These are phyloP conservation scores for Linanthus parryae DNA, from an alignment of 148 eudicot species.

Conservation along the genomic window DNA sequence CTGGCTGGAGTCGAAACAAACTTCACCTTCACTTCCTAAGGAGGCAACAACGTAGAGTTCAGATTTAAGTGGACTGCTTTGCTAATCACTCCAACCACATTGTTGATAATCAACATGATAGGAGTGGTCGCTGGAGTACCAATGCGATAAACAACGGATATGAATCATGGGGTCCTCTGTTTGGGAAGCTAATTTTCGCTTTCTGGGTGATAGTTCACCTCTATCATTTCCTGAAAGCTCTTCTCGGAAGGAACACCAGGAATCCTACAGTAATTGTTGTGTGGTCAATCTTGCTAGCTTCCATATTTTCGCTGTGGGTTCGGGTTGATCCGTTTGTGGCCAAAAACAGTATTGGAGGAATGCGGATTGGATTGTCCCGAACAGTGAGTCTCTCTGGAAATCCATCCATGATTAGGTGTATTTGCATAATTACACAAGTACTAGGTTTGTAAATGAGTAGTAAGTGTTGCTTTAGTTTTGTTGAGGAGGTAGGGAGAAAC, in stretches of 20 bases:
- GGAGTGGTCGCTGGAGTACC: constrained; percentile 23
- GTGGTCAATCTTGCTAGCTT: constrained; percentile 20
- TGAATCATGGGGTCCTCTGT: constrained; percentile 26
- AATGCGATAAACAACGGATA: constrained; percentile 22
- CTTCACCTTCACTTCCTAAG: constrained; percentile 20
- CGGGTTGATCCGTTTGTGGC: constrained; percentile 15
- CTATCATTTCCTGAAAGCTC: constrained; percentile 21
- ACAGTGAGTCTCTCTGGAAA: background rate
- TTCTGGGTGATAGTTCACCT: constrained; percentile 21
- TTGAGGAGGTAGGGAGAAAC: too few species aligned
- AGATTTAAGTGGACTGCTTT: constrained; percentile 22
- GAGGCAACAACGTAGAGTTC: constrained; percentile 16
- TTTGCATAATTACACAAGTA: too few species aligned
- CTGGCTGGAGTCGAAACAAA: constrained; percentile 22
- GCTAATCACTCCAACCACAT: constrained; percentile 19
- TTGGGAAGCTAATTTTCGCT: constrained; percentile 22
- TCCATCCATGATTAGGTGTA: too few species aligned
- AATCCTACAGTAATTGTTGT: constrained; percentile 17
- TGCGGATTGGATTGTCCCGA: constrained; percentile 13
- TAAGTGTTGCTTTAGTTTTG: too few species aligned
- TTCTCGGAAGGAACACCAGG: constrained; percentile 16
- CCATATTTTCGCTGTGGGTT: constrained; percentile 21
- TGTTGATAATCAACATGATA: constrained; percentile 21
- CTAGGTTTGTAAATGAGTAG: too few species aligned
- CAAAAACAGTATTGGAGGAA: constrained; percentile 10